These are phyloP conservation scores for Paraleonurus japonicus DNA, from an alignment of 257 asterid genomes.

Conservation along the genomic window DNA sequence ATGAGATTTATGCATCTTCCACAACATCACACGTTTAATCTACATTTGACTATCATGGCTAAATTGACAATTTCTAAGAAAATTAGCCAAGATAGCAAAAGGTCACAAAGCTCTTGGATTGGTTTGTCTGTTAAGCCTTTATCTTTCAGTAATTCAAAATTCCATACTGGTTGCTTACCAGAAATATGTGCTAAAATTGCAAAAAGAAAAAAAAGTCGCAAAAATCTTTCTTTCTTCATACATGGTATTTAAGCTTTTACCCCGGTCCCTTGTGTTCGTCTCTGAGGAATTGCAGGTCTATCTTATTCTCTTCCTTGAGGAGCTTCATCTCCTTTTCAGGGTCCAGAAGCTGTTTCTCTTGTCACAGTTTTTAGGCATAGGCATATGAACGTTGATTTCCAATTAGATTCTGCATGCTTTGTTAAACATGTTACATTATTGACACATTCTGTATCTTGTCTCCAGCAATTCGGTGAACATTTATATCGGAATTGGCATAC, in stretches of 20 bases:
- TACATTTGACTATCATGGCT: too few species aligned
- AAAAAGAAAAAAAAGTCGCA: background rate
- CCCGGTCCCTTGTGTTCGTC: too few species aligned
- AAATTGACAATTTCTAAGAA: too few species aligned
- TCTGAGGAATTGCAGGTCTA: too few species aligned
- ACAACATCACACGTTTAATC: background rate
- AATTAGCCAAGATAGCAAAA: background rate
- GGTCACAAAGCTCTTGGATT: too few species aligned
- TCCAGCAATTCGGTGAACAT: conserved; percentile 94
- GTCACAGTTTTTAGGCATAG: too few species aligned
- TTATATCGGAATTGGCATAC: conserved; percentile 83
- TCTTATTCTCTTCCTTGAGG: too few species aligned
- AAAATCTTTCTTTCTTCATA: too few species aligned
- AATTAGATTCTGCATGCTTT: background rate
- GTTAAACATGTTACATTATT: background rate
- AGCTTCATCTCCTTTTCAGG: too few species aligned
- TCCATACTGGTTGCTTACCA: background rate
- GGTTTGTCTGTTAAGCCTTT: background rate
- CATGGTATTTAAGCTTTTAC: too few species aligned
- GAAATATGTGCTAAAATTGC: background rate
- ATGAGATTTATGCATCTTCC: background rate
- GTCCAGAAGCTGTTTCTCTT: too few species aligned
- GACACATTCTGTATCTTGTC: background rate
- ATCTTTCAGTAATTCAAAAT: background rate
- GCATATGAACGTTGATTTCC: too few species aligned